A percentile compares a stretch with the other conserved stretches of the same genome.
These are phyloP conservation scores for Coprinopsis cinerea DNA, from an alignment of 768 basidiomycete species.

Conservation along the genomic window DNA sequence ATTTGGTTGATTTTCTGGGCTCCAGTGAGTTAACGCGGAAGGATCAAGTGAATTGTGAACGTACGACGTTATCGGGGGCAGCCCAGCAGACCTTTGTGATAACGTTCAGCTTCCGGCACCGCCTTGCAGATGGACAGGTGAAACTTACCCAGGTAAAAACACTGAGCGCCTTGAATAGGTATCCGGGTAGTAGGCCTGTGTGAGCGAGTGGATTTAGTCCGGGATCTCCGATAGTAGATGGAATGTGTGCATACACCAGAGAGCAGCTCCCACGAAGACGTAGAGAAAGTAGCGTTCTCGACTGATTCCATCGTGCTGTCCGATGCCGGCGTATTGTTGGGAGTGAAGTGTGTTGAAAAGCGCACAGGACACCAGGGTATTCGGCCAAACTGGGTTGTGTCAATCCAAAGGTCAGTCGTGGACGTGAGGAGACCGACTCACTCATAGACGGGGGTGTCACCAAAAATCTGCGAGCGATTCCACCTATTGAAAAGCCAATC, in stretches of 20 bases:
- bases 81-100: conserved; percentile 61
- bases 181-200: conserved; percentile 55
- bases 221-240: not conserved
- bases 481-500: conserved; percentile 53
- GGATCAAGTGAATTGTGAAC: conserved; percentile 17
- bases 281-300: conserved; percentile 56
- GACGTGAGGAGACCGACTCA: conserved; percentile 18
- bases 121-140: not conserved
- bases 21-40: not conserved
- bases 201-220: not conserved
- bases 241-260: conserved; percentile 36
- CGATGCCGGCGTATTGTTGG: conserved; percentile 49
- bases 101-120: conserved; percentile 10
- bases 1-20: conserved; percentile 48
- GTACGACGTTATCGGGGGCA: conserved; percentile 48
- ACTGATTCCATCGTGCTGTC: conserved; percentile 45
- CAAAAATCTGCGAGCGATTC: conserved; percentile 56
- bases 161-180: conserved; percentile 53
- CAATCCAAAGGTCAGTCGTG: not conserved
- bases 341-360: conserved; percentile 73
- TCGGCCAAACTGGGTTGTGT: conserved; percentile 56
- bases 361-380: conserved; percentile 62
- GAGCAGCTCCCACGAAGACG: conserved; percentile 40
- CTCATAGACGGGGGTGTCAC: conserved; percentile 64
- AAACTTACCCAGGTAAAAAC: conserved; percentile 43